Evolutionary conservation across 257 asterid genomes (phyloP).

Genomic region (Nicotiana noctiflora): DNA sequence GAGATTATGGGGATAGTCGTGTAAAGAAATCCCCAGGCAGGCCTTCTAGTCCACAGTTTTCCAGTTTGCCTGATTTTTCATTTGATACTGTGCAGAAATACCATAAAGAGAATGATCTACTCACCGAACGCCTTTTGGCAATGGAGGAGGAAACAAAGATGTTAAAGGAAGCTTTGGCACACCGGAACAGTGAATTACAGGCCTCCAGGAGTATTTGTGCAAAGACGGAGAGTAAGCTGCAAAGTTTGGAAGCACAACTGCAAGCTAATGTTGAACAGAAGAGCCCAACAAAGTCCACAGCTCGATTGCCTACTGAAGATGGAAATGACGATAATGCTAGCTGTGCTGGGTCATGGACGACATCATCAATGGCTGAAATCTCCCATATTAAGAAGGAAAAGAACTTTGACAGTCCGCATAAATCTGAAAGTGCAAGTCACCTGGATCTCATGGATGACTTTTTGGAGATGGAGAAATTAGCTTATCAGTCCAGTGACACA

Average conservation of each 20-base stretch:
- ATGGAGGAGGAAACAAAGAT: conserved; percentile 97
- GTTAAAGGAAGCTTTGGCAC: conserved; percentile 88
- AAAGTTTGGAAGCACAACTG: conserved; percentile 61
- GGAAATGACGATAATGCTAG: conserved; percentile 68
- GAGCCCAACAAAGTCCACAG: conserved; percentile 33
- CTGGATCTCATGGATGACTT: conserved; percentile 94
- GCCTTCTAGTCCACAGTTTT: conserved; percentile 56
- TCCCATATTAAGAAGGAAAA: conserved; percentile 68
- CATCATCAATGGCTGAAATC: conserved; percentile 45
- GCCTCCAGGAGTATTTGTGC: conserved; percentile 68
- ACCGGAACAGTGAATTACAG: conserved; percentile 84
- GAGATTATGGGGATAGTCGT: conserved; percentile 72
- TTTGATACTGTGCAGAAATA: conserved; percentile 55
- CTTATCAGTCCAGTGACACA: conserved; percentile 46
- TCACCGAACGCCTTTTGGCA: conserved; percentile 66
- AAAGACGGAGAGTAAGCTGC: conserved; percentile 72
- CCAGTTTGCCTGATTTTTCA: conserved; percentile 56
- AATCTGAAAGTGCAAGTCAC: conserved; percentile 53
- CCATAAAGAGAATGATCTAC: conserved; percentile 62
- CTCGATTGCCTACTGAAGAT: conserved; percentile 44
- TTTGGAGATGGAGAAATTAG: conserved; percentile 97
- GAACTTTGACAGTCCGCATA: conserved; percentile 46
- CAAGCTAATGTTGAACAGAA: conserved; percentile 48
- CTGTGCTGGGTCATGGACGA: conserved; percentile 74
- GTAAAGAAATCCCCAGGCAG: conserved; percentile 66